Evolutionary conservation across 768 basidiomycete species (phyloP).

Genomic region (Infundibulicybe gibba): DNA sequence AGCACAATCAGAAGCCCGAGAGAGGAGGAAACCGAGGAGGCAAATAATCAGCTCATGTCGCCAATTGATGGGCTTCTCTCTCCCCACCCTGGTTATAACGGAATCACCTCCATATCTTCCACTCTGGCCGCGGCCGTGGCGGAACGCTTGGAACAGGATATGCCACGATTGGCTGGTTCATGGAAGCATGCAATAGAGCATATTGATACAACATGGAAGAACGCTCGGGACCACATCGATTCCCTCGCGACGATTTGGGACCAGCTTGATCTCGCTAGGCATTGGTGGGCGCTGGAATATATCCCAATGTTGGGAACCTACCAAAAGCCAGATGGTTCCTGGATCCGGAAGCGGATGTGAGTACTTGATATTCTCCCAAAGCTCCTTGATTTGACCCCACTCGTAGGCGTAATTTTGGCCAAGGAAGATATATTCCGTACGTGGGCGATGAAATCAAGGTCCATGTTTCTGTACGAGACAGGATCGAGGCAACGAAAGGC

Average conservation of each 20-base stretch:
- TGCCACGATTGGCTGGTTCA: neutral
- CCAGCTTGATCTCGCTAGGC: slow-evolving; percentile 12
- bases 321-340: slow-evolving; percentile 15
- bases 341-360: slow-evolving; percentile 20
- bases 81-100: neutral
- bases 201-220: slow-evolving; percentile 1
- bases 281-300: slow-evolving; percentile 21
- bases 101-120: too few relatives aligned
- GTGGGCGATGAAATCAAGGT: slow-evolving; percentile 15
- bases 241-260: slow-evolving; percentile 14
- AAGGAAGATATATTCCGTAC: slow-evolving; percentile 23
- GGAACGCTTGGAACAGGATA: neutral
- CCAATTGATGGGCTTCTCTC: neutral
- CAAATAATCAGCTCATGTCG: neutral
- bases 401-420: slow-evolving; percentile 21
- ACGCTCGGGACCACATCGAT: slow-evolving; percentile 8
- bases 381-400: neutral
- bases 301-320: slow-evolving; percentile 18
- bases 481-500: slow-evolving; percentile 5
- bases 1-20: too few relatives aligned
- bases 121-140: neutral
- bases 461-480: slow-evolving; percentile 16
- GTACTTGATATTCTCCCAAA: neutral
- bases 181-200: neutral
- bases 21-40: neutral